phyloP scores from a whole-genome alignment of 495 filamentous ascomycete species.

The Aspergillus coremiiformis region DNA sequence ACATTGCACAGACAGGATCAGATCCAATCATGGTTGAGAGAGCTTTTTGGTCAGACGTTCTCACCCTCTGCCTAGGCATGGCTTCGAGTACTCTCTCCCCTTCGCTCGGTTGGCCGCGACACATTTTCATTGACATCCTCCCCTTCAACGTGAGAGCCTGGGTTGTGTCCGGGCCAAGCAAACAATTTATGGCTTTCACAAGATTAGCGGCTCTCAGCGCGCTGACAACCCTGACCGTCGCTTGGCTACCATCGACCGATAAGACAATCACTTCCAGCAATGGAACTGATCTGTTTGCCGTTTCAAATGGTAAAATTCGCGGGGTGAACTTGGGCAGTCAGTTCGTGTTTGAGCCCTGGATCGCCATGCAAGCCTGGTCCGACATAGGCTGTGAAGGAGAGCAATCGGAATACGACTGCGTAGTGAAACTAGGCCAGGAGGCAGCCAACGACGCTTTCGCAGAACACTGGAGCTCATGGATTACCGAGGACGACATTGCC shows the following conservation, averaged over 20 bases:
- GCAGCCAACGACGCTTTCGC: conserved; percentile 47
- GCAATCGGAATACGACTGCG: conserved; percentile 52
- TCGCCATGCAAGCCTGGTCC: conserved; percentile 42
- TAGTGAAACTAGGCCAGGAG: conserved; percentile 45
- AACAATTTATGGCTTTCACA: background rate
- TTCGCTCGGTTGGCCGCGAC: no score
- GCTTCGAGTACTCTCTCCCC: no score
- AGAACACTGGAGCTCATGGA: conserved; percentile 53
- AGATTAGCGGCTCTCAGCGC: conserved; percentile 4
- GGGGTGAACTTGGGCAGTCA: conserved; percentile 56
- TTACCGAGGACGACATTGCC: conserved; percentile 47
- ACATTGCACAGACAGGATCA: no score
- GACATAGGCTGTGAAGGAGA: conserved; percentile 47
- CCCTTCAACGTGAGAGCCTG: no score
- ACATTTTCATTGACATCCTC: no score
- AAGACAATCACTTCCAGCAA: conserved; percentile 19
- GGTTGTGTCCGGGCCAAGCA: no score
- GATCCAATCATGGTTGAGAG: no score
- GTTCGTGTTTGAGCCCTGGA: conserved; percentile 56
- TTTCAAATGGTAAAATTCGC: conserved; percentile 41
- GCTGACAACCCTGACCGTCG: conserved; percentile 10
- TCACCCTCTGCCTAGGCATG: no score
- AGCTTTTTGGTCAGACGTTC: no score
- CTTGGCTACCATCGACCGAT: conserved; percentile 29
- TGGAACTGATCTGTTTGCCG: conserved; percentile 25